Base-by-base conservation (phyloP, 2,329 filamentous ascomycete species). In the Diaporthe velutina region DNA sequence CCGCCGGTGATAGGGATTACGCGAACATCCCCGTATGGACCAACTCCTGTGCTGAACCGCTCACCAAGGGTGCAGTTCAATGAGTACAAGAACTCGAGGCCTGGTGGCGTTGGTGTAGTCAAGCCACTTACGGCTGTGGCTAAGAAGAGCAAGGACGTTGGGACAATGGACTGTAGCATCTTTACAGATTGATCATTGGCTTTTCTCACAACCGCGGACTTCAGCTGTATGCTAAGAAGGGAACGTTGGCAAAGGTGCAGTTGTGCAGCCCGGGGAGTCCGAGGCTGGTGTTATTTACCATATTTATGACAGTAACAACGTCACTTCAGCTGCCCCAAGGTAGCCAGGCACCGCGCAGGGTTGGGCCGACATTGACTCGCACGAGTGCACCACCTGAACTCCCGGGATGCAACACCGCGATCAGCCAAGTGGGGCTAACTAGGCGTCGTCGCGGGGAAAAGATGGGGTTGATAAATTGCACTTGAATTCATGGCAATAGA, bases 1-100 rank as follows among this genome's bases (percentile, higher is more conserved):
- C 81, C 80, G 1, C 80, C 80, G 0, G 67, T 75, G 67, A 82
- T 82, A 67, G 80, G 80, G 22, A 82, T 79, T 1, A 79, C 80
- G 2, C 70, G 67, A 4, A 78, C 78, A 8, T 77, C 73, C 3
- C 78, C 80, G 7, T 78, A 75, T 1, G 79, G 80, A 3, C 79
- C 78, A 4, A 70, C 52, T 48, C 81, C 80, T 19, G 81, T 78
- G 19, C 73, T 67, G 55, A 81, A 68, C 25, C 75, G 17, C 3
- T 76, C 22, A 9, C 75, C 78, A 22, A 82, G 73, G 8, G 78
- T 80, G 75, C 77, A 79, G 71, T 81, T 81, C 38, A 80, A 76
- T 2, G 79, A 80, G 76, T 80, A 82, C 4, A 82, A 77, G 66
- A 75, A 80, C 4, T 74, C 78, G 42, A 81, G 74, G 28, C 78